A percentile compares a stretch with the other conserved stretches of the same genome.
These are phyloP conservation scores for Ceratocystis cubensis DNA, from an alignment of 2,329 filamentous ascomycete species.

Conservation along the genomic window DNA sequence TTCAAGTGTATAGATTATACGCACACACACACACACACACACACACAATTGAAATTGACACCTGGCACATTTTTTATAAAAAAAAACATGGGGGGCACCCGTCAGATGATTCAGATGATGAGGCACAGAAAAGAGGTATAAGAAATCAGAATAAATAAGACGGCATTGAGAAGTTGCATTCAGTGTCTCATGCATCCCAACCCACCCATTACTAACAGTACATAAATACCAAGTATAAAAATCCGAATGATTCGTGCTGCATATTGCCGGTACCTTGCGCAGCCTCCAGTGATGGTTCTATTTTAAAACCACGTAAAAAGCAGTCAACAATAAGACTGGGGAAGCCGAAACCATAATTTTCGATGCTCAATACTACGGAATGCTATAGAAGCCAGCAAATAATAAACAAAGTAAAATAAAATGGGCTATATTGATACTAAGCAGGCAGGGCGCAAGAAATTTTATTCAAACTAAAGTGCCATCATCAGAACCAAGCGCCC, in stretches of 20 bases:
- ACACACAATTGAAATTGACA: background rate
- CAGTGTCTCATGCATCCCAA: slow-evolving; percentile 2
- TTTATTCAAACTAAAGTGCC: background rate
- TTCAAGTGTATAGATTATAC: no score
- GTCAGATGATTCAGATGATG: slow-evolving; percentile 3
- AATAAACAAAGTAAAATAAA: background rate
- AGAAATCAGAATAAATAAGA: background rate
- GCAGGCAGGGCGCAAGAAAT: background rate
- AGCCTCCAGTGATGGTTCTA: background rate
- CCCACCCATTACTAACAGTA: background rate
- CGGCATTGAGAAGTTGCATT: background rate
- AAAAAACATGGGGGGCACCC: background rate
- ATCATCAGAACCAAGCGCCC: background rate
- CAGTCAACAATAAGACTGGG: background rate
- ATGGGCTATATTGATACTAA: background rate
- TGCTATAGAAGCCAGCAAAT: background rate
- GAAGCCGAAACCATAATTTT: background rate
- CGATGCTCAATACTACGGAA: background rate
- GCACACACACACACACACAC: no score
- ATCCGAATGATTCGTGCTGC: no score
- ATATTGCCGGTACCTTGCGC: no score
- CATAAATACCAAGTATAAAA: background rate
- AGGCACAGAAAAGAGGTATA: background rate
- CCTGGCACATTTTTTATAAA: background rate
- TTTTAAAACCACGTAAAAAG: background rate